A percentile compares a stretch with the other conserved stretches of the same genome.
Evolutionary conservation across 2,329 filamentous ascomycete genomes (phyloP).

Genomic region (Phyllosticta paracitricarpa): DNA sequence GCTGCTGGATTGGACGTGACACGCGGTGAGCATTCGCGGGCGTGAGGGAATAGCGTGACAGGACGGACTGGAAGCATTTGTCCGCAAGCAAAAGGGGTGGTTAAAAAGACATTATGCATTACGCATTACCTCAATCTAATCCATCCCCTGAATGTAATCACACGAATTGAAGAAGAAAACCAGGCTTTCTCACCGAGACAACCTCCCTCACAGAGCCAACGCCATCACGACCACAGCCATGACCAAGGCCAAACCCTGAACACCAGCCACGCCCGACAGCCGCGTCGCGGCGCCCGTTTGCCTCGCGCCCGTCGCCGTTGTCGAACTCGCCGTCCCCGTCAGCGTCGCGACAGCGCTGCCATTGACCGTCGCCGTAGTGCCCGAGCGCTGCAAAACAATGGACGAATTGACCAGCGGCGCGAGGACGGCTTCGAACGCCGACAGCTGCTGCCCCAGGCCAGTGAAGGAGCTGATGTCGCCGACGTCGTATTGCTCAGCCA

Average conservation of each 20-base stretch:
- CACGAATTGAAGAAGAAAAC: background rate
- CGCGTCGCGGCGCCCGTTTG: background rate
- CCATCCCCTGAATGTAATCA: too few relatives aligned
- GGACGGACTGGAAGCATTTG: too few relatives aligned
- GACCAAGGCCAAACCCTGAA: background rate
- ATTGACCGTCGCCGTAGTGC: background rate
- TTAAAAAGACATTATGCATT: too few relatives aligned
- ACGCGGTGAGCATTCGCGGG: too few relatives aligned
- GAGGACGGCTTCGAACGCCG: conserved; percentile 39
- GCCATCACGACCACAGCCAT: background rate
- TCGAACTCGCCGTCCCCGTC: background rate
- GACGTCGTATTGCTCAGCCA: conserved; percentile 34
- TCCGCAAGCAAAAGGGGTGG: too few relatives aligned
- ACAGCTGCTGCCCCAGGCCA: conserved; percentile 52
- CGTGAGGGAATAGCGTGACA: too few relatives aligned
- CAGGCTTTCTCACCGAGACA: background rate
- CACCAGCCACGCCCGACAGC: background rate
- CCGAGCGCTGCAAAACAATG: background rate
- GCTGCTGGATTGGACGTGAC: too few relatives aligned
- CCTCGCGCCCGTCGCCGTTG: background rate
- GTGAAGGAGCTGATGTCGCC: conserved; percentile 33
- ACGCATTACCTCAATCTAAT: too few relatives aligned
- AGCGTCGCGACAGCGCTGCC: background rate
- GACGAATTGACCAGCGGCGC: background rate
- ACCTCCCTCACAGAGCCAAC: background rate